Base-by-base conservation (phyloP, 2,329 filamentous ascomycete species). In the Curvularia spicifera region DNA sequence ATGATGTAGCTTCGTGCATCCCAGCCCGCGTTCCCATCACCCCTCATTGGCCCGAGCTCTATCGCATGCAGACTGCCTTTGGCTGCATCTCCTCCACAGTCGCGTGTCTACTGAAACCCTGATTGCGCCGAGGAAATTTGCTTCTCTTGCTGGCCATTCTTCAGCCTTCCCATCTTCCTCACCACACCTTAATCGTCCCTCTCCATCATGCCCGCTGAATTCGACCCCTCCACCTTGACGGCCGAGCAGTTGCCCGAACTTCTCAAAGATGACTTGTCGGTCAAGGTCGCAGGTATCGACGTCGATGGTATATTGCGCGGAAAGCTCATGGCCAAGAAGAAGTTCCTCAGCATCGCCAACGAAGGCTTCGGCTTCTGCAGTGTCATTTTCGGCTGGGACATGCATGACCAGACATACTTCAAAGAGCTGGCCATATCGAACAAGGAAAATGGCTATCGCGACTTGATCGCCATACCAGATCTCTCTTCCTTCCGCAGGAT, bases 311-410 rank as follows among this genome's bases (percentile, higher is more conserved):
- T 92, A 51, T 82, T 97, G 54, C 91, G 93, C 55, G 93, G 93
- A 68, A 97, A 97, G 80, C 84, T 97, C 61, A 88, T 97, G 78
- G 91, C 91, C 69, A 96, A 96, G 83, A 90, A 89, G 75, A 97
- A 97, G 80, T 97, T 97, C 78, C 81, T 97, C 37, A 91, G 90
- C 29, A 85, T 97, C 52, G 89, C 89, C n/a, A 78, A 85, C 42
- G 84, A 87, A 44, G 93, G 93, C 51, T 97, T 97, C 69, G 93
- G 93, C 53, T 97, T 97, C 82, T 97, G 93, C 82, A 95, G 91
- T 20, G 92, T 97, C 66, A 87, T 97, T 65, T 97, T 96, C 71
- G 93, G 93, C 75, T 97, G 93, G 93, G 93, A 97, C 78, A 96
- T 97, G 91, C 93, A 97, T 78, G 93, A 97, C 73, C 84, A 87